A percentile compares a stretch with the other conserved stretches of the same genome.
These are phyloP conservation scores for Vanrija sp. DNA, from an alignment of 1,284 basidiomycete genomes.

Conservation along the genomic window DNA sequence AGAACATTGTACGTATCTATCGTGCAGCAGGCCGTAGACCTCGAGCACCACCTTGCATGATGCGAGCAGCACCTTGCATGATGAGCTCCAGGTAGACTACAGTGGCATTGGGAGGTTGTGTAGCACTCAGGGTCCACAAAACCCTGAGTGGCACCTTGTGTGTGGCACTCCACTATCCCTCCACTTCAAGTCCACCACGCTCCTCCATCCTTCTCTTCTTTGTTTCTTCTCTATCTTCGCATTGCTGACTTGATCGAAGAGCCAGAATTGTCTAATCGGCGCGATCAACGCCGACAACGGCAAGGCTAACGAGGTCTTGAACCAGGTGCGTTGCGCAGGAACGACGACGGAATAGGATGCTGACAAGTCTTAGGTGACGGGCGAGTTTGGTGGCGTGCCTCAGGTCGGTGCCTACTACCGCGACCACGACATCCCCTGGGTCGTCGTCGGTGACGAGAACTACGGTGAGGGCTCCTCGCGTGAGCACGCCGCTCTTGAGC, in stretches of 20 bases:
- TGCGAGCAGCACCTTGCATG: too few species aligned
- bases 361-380: slow-evolving; percentile 54
- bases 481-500: slow-evolving; percentile 97
- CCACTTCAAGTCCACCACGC: too few species aligned
- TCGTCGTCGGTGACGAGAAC: slow-evolving; percentile 88
- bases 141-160: too few species aligned
- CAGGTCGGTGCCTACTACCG: slow-evolving; percentile 83
- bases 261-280: slow-evolving; percentile 87
- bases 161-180: too few species aligned
- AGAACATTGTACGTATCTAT: slow-evolving; percentile 65
- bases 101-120: too few species aligned
- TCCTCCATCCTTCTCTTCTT: too few species aligned
- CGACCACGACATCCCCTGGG: slow-evolving; percentile 87
- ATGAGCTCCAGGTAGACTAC: too few species aligned
- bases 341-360: too few species aligned
- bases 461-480: slow-evolving; percentile 98
- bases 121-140: too few species aligned
- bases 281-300: slow-evolving; percentile 93
- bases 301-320: slow-evolving; percentile 94
- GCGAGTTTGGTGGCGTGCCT: slow-evolving; percentile 82
- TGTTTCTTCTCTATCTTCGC: too few species aligned
- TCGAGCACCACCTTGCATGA: too few species aligned
- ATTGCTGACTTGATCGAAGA: not conserved
- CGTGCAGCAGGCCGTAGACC: too few species aligned
- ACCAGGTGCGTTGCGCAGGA: slow-evolving; percentile 56